A percentile compares a stretch with the other conserved stretches of the same genome.
Evolutionary conservation across 176 grass and related monocot genomes (phyloP).

Genomic region (Phoenix roebelenii): DNA sequence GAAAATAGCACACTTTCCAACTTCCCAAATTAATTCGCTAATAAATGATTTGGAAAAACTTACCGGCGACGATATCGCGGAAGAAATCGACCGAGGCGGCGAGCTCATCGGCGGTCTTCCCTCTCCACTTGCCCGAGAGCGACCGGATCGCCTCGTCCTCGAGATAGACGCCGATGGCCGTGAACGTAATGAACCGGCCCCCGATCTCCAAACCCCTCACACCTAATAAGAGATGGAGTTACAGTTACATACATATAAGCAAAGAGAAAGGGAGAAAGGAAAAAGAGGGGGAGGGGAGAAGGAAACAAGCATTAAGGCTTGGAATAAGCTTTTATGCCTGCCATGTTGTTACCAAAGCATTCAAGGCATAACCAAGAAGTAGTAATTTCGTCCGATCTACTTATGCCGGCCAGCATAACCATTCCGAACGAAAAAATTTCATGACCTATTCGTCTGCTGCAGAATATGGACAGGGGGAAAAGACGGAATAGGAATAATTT

Average conservation of each 20-base stretch:
- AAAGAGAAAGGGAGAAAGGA: background rate
- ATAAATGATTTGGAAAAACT: background rate
- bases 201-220: constrained; percentile 60
- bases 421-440: too few relatives aligned
- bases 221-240: constrained; percentile 21
- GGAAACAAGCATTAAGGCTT: too few relatives aligned
- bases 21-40: background rate
- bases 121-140: constrained; percentile 50
- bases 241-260: background rate
- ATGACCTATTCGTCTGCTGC: too few relatives aligned
- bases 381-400: too few relatives aligned
- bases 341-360: too few relatives aligned
- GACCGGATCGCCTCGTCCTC: constrained; percentile 41
- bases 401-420: too few relatives aligned
- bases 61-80: constrained; percentile 50
- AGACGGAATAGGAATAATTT: background rate
- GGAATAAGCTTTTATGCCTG: too few relatives aligned
- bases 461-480: too few relatives aligned
- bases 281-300: background rate
- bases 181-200: constrained; percentile 75
- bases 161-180: constrained; percentile 80
- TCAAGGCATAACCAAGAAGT: too few relatives aligned
- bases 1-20: too few relatives aligned
- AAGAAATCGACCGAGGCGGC: constrained; percentile 45
- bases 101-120: constrained; percentile 49